Percentiles rank a stretch among this genome's conserved stretches.
phyloP scores from a whole-genome alignment of 2,329 filamentous ascomycete genomes.

The Ophiocordyceps robertsii region DNA sequence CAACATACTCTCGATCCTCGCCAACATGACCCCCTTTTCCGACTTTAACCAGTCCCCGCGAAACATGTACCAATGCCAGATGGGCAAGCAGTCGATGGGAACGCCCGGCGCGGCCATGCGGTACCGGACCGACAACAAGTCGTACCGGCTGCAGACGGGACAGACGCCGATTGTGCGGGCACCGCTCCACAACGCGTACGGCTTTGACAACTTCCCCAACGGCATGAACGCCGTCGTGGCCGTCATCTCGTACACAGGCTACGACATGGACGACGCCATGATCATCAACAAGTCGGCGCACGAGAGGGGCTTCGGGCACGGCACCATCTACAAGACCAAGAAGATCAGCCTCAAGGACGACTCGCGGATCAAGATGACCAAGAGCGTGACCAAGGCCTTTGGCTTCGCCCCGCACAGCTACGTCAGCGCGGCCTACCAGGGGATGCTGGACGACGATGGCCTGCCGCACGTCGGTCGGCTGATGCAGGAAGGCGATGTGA shows the following conservation, averaged over 20 bases:
- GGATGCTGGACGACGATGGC: constrained; percentile 74
- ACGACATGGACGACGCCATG: constrained; percentile 99
- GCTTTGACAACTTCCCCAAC: constrained; percentile 96
- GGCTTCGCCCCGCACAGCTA: constrained; percentile 74
- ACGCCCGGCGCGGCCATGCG: constrained; percentile 76
- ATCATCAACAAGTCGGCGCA: constrained; percentile 96
- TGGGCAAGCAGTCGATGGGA: constrained; percentile 99
- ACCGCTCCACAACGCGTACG: constrained; percentile 89
- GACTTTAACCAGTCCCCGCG: constrained; percentile 97
- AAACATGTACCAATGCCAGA: constrained; percentile 99
- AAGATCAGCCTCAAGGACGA: constrained; percentile 78
- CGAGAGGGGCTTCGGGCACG: constrained; percentile 89
- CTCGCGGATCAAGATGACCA: constrained; percentile 49
- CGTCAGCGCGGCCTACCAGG: constrained; percentile 56
- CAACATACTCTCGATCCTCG: constrained; percentile 92
- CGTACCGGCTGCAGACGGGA: constrained; percentile 86
- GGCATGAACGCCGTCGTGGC: constrained; percentile 91
- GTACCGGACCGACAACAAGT: constrained; percentile 93
- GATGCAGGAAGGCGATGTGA: constrained; percentile 66
- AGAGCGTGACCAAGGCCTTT: constrained; percentile 68
- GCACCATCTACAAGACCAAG: constrained; percentile 97
- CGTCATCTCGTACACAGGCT: constrained; percentile 96
- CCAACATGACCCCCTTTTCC: constrained; percentile 97
- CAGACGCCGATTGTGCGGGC: constrained; percentile 90
- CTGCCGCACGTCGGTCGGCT: constrained; percentile 68